Evolutionary conservation across 305 asterid genomes (phyloP).

Genomic region (Caryopteris hybrid): DNA sequence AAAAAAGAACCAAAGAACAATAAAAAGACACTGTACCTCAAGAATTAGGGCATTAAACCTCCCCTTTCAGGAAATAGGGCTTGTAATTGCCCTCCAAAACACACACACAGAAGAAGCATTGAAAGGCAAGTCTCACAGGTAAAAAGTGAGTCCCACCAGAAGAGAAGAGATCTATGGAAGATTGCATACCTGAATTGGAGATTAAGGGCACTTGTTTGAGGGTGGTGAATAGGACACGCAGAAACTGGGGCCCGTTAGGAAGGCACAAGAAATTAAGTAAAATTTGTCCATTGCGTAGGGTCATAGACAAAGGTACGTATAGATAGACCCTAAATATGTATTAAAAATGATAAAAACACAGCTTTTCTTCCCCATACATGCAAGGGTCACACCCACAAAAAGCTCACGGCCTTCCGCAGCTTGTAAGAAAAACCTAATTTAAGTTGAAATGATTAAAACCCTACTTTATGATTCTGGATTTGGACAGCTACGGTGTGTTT

Average conservation of each 20-base stretch:
- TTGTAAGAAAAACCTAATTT: background rate
- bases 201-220: background rate
- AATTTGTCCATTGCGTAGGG: constrained; percentile 44
- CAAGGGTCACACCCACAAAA: constrained; percentile 34
- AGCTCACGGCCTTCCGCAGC: constrained; percentile 32
- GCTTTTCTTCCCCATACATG: constrained; percentile 25
- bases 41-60: constrained; percentile 5
- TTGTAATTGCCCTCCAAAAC: constrained; percentile 4
- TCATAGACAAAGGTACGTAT: constrained; percentile 33
- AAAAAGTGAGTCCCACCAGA: constrained; percentile 2
- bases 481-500: no score
- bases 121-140: background rate
- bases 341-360: background rate
- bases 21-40: background rate
- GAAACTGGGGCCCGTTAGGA: constrained; percentile 31
- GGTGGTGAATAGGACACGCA: constrained; percentile 28
- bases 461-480: background rate
- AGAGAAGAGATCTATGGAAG: background rate
- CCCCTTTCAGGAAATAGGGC: constrained; percentile 19
- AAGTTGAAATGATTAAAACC: background rate
- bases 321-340: constrained; percentile 17
- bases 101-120: background rate
- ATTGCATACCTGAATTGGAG: constrained; percentile 24
- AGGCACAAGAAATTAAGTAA: constrained; percentile 12
- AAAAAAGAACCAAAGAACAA: background rate